Percentiles rank a stretch among this genome's conserved stretches.
These are phyloP conservation scores for Trametes gibbosa DNA, from an alignment of 768 basidiomycete genomes.

Conservation along the genomic window DNA sequence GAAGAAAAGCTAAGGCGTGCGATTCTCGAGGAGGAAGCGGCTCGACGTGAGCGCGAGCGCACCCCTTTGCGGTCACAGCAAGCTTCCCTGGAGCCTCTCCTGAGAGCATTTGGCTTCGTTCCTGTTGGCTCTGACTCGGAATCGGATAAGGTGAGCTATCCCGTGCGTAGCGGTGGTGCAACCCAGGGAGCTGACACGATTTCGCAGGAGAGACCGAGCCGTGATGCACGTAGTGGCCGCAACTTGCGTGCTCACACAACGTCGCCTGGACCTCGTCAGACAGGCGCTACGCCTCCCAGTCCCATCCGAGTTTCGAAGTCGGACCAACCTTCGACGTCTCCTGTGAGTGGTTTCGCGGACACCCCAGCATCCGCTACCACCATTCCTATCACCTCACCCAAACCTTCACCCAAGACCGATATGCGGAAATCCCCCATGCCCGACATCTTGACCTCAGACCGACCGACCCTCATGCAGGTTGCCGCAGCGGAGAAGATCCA, in stretches of 20 bases:
- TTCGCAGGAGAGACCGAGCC: slow-evolving; percentile 2
- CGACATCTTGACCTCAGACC: not conserved
- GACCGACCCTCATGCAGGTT: slow-evolving; percentile 20
- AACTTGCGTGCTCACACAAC: slow-evolving; percentile 12
- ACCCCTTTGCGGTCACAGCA: slow-evolving; percentile 8
- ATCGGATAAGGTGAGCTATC: slow-evolving; percentile 11
- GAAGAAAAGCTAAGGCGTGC: slow-evolving; percentile 15
- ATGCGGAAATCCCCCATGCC: not conserved
- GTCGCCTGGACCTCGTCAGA: slow-evolving; percentile 4
- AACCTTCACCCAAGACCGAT: slow-evolving; percentile 3
- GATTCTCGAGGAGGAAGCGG: slow-evolving; percentile 14
- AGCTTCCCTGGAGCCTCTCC: slow-evolving; percentile 16
- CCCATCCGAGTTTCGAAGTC: slow-evolving; percentile 1
- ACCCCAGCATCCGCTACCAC: not conserved
- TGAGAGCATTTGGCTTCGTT: slow-evolving; percentile 14
- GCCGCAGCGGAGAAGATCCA: slow-evolving; percentile 46
- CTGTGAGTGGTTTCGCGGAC: not conserved
- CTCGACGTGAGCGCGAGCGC: slow-evolving; percentile 5
- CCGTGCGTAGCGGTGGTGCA: not conserved
- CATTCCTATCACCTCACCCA: slow-evolving; percentile 13
- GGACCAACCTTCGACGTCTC: not conserved
- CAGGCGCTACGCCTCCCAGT: slow-evolving; percentile 1
- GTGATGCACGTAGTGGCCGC: not conserved
- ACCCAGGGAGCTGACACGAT: not conserved
- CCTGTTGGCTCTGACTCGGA: slow-evolving; percentile 9